Evolutionary conservation across 208 protist genomes (phyloP).

Genomic region (Wallacemonas sp.): DNA sequence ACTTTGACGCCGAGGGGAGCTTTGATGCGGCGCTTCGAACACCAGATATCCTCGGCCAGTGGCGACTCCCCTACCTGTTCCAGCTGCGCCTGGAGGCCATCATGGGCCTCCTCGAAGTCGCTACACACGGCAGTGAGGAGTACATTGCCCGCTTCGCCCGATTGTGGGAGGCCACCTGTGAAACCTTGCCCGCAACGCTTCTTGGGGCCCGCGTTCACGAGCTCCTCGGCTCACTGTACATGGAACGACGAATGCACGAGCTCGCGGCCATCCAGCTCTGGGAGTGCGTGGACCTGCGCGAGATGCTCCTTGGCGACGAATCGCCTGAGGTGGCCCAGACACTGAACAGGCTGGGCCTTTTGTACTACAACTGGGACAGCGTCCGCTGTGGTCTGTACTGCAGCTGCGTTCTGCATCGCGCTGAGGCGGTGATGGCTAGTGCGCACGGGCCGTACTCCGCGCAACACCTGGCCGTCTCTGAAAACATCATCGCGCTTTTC

Average conservation of each 20-base stretch:
- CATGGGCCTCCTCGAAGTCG: constrained; percentile 35
- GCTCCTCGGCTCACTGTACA: constrained; percentile 40
- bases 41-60: constrained; percentile 19
- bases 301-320: constrained; percentile 31
- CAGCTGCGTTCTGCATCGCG: constrained; percentile 47
- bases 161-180: constrained; percentile 31
- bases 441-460: constrained; percentile 33
- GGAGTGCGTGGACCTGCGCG: constrained; percentile 40
- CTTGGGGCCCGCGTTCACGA: constrained; percentile 34
- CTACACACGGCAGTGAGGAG: constrained; percentile 11
- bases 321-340: constrained; percentile 35
- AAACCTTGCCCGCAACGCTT: constrained; percentile 21
- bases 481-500: constrained; percentile 47
- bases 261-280: constrained; percentile 35
- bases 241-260: constrained; percentile 30
- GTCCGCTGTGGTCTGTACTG: constrained; percentile 42
- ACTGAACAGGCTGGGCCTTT: constrained; percentile 51
- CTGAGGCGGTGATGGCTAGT: constrained; percentile 40
- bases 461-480: constrained; percentile 40
- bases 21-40: constrained; percentile 24
- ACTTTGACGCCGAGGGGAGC: constrained; percentile 20
- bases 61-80: constrained; percentile 15
- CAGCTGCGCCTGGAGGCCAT: constrained; percentile 33
- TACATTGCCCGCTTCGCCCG: constrained; percentile 26
- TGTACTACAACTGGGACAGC: constrained; percentile 54